Base-by-base conservation (phyloP, 2,329 filamentous ascomycete genomes). In the Byssothecium circinans region DNA sequence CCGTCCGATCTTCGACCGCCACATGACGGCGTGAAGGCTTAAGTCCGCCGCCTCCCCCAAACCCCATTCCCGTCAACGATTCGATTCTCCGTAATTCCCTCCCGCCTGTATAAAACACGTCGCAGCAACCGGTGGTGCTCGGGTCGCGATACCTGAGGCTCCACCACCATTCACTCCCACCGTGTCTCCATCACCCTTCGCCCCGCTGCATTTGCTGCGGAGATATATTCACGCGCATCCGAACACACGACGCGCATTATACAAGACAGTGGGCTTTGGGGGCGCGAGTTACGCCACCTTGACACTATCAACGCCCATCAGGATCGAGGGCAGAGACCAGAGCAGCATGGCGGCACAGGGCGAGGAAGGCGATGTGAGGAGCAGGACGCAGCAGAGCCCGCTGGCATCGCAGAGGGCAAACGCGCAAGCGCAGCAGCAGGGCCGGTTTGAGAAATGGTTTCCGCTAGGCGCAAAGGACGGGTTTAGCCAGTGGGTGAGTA, bases 381-480 rank as follows among this genome's bases (percentile, higher is more conserved):
- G 49, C 33, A 60, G 54, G 25, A 64, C 62, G 23, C 78, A 78
- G 56, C 75, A 78, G 59, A 71, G 74, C 20, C 70, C 76, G 52
- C 65, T 78, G 40, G 76, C 78, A 27, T 76, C 77, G 22, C 75
- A 78, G 60, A 69, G 76, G 51, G 69, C 68, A n/a, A n/a, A n/a
- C n/a, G n/a, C n/a, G 47, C 67, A 73, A 49, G 63, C 69, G 43
- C 58, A 30, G 45, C 35, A 48, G 39, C 64, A 67, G 53, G 60
- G 71, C 11, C 32, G 65, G 11, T 56, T 67, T 22, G 54, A 59
- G 4, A 59, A 73, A 27, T 85, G 81, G 70, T 97, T 99, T 58
- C 91, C 94, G 2, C 75, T 97, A 18, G 86, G 91, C 41, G 96
- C 96, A 75, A 94, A 91, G 64, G 91, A 96, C 49, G 92, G 89